phyloP scores from a whole-genome alignment of 768 basidiomycete genomes.

The Leccinum subtestaceum region DNA sequence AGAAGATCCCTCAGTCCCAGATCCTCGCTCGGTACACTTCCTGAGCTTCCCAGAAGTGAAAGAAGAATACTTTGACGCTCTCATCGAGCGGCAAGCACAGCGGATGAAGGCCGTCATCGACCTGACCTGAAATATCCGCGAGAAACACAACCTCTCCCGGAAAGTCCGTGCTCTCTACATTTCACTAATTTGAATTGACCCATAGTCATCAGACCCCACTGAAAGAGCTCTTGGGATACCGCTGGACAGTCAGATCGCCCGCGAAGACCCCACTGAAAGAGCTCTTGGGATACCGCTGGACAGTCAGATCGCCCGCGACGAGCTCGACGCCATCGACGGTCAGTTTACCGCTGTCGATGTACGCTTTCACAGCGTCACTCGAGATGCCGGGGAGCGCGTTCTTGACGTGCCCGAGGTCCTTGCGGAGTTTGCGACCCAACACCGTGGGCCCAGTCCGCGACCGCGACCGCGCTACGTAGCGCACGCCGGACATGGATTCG shows the following conservation, averaged over 20 bases:
- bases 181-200: slow-evolving; percentile 1
- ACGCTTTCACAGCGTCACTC: slow-evolving; percentile 80
- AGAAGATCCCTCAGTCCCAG: slow-evolving; percentile 62
- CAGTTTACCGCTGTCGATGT: slow-evolving; percentile 71
- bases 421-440: slow-evolving; percentile 89
- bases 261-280: slow-evolving; percentile 56
- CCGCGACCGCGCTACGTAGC: slow-evolving; percentile 64
- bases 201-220: slow-evolving; percentile 46
- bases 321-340: slow-evolving; percentile 88
- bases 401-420: slow-evolving; percentile 86
- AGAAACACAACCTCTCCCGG: slow-evolving; percentile 79
- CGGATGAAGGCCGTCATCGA: slow-evolving; percentile 96
- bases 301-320: slow-evolving; percentile 80
- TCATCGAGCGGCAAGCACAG: slow-evolving; percentile 91
- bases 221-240: no score
- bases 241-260: slow-evolving; percentile 69
- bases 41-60: slow-evolving; percentile 90
- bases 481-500: slow-evolving; percentile 80
- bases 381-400: slow-evolving; percentile 77
- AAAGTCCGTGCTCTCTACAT: slow-evolving; percentile 56
- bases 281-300: no score
- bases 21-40: slow-evolving; percentile 94
- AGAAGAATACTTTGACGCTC: slow-evolving; percentile 90
- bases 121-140: slow-evolving; percentile 82
- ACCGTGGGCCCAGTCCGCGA: slow-evolving; percentile 87